phyloP scores from a whole-genome alignment of 2,329 filamentous ascomycete species.

The Epichloe gansuensis region DNA sequence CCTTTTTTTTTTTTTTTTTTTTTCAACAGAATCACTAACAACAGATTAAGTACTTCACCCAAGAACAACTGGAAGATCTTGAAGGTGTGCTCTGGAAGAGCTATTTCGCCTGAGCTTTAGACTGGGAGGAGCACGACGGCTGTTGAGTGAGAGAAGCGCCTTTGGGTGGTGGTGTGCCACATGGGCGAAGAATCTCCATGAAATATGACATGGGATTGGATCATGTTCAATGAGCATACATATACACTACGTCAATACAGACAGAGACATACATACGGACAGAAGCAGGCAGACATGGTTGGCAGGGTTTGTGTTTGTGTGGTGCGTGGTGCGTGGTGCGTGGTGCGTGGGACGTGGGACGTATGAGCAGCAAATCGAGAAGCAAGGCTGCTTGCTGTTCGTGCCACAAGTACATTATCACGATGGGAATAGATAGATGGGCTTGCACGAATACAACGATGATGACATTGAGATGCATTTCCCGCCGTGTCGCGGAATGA shows the following conservation, averaged over 20 bases:
- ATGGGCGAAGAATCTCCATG: background rate
- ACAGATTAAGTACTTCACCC: constrained; percentile 56
- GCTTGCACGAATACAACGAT: background rate
- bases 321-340: background rate
- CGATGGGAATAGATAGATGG: background rate
- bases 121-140: background rate
- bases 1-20: background rate
- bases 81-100: constrained; percentile 99
- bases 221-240: too few species aligned
- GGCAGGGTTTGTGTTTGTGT: background rate
- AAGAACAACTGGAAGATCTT: constrained; percentile 86
- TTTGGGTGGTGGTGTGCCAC: background rate
- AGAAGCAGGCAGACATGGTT: background rate
- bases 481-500: too few species aligned
- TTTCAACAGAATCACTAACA: constrained; percentile 15
- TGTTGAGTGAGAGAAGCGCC: background rate
- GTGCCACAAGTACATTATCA: background rate
- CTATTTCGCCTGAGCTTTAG: constrained; percentile 66
- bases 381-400: background rate
- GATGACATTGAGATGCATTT: background rate
- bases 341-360: background rate
- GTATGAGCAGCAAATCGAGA: background rate
- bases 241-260: too few species aligned
- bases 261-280: too few species aligned
- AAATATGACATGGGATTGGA: background rate